Conservation (phyloP, 306 rosid genomes). For the Prinsepia uniflora region DNA sequence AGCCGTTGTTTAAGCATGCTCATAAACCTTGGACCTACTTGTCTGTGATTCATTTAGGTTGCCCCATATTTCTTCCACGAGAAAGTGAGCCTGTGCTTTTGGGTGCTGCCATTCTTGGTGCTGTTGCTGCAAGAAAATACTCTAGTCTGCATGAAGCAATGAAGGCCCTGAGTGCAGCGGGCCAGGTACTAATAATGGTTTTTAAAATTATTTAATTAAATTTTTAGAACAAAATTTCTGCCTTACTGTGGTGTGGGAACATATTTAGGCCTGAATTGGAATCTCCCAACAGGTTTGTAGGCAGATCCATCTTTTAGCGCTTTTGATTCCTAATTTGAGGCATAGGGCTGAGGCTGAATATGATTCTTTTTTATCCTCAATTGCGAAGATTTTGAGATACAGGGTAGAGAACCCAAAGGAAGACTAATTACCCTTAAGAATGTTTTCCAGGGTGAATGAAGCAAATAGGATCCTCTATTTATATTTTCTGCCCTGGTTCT, state of each 20-base stretch:
- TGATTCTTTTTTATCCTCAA: neutral
- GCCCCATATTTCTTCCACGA: conserved; percentile 88
- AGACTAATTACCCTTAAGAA: neutral
- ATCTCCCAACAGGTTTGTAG: neutral
- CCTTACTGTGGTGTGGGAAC: neutral
- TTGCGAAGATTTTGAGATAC: neutral
- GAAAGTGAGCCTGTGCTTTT: conserved; percentile 90
- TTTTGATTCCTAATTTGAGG: neutral
- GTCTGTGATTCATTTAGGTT: conserved; percentile 45
- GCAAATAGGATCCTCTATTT: neutral
- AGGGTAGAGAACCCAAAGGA: neutral
- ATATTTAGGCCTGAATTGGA: conserved; percentile 4
- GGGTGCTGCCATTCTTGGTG: conserved; percentile 95
- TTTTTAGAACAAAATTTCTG: neutral
- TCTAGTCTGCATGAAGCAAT: conserved; percentile 69
- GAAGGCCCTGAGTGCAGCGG: conserved; percentile 85
- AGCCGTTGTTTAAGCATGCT: neutral
- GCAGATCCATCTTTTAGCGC: neutral
- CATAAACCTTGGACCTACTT: neutral
- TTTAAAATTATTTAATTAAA: neutral
- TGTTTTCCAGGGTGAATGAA: neutral
- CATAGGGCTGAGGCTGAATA: neutral
- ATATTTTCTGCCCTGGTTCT: neutral
- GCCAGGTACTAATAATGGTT: conserved; percentile 56
- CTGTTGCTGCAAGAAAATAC: conserved; percentile 77